Conservation (phyloP, 495 filamentous ascomycete species). For the Thermochaetoides thermophila region DNA sequence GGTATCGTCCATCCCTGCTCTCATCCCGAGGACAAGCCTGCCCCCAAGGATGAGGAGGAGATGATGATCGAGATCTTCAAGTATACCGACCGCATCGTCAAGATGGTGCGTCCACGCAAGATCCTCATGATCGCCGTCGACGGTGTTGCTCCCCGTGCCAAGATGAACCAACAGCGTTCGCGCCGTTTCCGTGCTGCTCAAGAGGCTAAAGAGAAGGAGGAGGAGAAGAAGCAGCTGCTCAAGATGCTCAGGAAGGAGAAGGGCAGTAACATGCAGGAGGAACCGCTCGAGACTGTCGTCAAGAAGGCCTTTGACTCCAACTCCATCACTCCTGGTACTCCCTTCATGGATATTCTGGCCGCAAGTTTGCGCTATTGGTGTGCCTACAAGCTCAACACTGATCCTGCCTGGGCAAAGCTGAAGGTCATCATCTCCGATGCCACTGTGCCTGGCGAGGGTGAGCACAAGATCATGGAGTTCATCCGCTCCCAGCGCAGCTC, state of each 20-base stretch:
- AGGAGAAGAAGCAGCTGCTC: conserved; percentile 72
- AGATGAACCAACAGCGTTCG: conserved; percentile 95
- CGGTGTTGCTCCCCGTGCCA: conserved; percentile 84
- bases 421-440: conserved; percentile 98
- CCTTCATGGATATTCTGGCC: conserved; percentile 96
- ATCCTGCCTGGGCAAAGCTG: conserved; percentile 90
- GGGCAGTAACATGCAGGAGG: conserved; percentile 43
- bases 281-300: conserved; percentile 45
- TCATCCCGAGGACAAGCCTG: conserved; percentile 84
- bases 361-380: conserved; percentile 89
- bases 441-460: conserved; percentile 92
- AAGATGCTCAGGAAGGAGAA: conserved; percentile 66
- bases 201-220: conserved; percentile 87
- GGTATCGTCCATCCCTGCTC: conserved; percentile 99
- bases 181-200: conserved; percentile 83
- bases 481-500: conserved; percentile 82
- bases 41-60: conserved; percentile 87
- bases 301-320: conserved; percentile 98
- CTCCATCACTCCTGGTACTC: conserved; percentile 92
- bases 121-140: conserved; percentile 96
- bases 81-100: conserved; percentile 94
- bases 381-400: conserved; percentile 90
- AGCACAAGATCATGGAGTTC: conserved; percentile 99
- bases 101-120: conserved; percentile 93
- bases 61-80: conserved; percentile 99